These are phyloP conservation scores for Pugionium dolabratum DNA, from an alignment of 345 rosid species.

Conservation along the genomic window DNA sequence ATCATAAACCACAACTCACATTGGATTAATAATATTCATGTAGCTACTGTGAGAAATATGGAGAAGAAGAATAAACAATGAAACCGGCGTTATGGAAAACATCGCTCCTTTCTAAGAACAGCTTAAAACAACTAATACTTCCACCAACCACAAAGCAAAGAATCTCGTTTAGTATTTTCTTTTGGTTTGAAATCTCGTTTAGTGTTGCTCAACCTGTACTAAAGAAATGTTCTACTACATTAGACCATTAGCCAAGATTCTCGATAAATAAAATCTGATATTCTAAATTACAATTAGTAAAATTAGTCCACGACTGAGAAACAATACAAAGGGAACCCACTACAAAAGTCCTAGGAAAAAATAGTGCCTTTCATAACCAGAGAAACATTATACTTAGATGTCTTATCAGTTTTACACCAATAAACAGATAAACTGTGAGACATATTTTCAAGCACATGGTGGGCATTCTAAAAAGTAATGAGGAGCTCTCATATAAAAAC, in stretches of 20 bases:
- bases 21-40: constrained; percentile 8
- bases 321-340: neutral
- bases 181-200: neutral
- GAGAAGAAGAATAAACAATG: constrained; percentile 25
- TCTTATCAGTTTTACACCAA: neutral
- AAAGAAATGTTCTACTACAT: constrained; percentile 7
- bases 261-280: neutral
- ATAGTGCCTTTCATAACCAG: neutral
- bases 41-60: constrained; percentile 7
- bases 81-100: constrained; percentile 27
- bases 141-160: constrained; percentile 37
- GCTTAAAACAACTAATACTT: constrained; percentile 12
- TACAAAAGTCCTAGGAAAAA: neutral
- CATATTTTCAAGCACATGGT: constrained; percentile 9
- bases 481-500: constrained; percentile 8
- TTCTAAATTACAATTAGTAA: neutral
- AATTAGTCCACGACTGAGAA: constrained; percentile 22
- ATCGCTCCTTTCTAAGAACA: constrained; percentile 29
- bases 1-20: neutral
- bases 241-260: neutral
- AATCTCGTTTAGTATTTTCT: constrained; percentile 11
- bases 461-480: neutral
- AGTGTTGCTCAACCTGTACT: constrained; percentile 27
- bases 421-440: neutral
- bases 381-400: constrained; percentile 11